Base-by-base conservation (phyloP, 306 rosid genomes). In the Ammopiptanthus mongolicus region DNA sequence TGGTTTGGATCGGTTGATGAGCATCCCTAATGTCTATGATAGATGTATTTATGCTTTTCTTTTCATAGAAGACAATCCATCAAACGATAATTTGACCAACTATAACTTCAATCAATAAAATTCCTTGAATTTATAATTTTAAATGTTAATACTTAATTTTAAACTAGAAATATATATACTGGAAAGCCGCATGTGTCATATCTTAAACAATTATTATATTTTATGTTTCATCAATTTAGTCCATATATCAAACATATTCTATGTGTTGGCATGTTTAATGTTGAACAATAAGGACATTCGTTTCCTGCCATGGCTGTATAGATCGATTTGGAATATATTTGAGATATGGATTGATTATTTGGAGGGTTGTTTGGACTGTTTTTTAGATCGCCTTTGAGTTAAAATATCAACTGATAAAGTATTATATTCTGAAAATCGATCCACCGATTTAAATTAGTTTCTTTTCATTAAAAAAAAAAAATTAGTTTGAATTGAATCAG, bases 311-410 rank as follows among this genome's bases (percentile, higher is more conserved):
- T 44, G 78, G 55, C 47, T 70, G n/a, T 65, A 65, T 31, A 44
- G n/a, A 71, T 63, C 59, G n/a, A 63, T 51, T 18, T 63, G 53
- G 83, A 71, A 71, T 72, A 79, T 63, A 51, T 41, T 50, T 71
- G 37, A 71, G 67, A 71, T 64, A 52, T 52, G 22, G 66, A 41
- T 63, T 29, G 57, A 70, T 41, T 17, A n/a, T 34, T 34, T 34
- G 7, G n/a, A n/a, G n/a, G n/a, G n/a, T n/a, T n/a, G n/a, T n/a
- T n/a, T n/a, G n/a, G n/a, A n/a, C n/a, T n/a, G n/a, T n/a, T n/a
- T n/a, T n/a, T n/a, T n/a, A n/a, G n/a, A n/a, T n/a, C n/a, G n/a
- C n/a, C n/a, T n/a, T n/a, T n/a, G n/a, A n/a, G n/a, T n/a, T n/a
- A n/a, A n/a, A n/a, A n/a, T n/a, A n/a, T n/a, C n/a, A n/a, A n/a